phyloP scores from a whole-genome alignment of 2,329 filamentous ascomycete genomes.

The Paramyrothecium roridum region DNA sequence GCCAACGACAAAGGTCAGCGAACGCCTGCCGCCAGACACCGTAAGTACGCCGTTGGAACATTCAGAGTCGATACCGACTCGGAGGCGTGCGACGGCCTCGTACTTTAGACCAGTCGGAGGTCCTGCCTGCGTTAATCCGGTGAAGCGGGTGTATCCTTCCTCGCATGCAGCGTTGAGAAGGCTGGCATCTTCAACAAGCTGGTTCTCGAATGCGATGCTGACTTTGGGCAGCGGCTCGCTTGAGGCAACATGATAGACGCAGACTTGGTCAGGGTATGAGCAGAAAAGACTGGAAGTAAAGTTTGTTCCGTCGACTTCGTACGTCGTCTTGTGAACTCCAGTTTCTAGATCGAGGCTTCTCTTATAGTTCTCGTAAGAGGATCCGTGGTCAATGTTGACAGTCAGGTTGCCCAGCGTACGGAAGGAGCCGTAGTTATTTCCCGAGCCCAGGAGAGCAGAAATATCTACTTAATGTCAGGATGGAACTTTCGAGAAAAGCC shows the following conservation, averaged over 20 bases:
- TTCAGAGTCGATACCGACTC: slow-evolving; percentile 12
- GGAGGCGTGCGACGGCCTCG: slow-evolving; percentile 27
- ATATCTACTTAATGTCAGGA: slow-evolving; percentile 6
- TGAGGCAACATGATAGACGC: slow-evolving; percentile 11
- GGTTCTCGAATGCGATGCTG: slow-evolving; percentile 38
- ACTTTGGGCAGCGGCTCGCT: slow-evolving; percentile 32
- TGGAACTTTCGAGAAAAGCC: neutral
- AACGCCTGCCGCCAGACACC: neutral
- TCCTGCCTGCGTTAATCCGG: slow-evolving; percentile 33
- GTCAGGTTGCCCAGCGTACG: slow-evolving; percentile 13
- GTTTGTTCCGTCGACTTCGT: slow-evolving; percentile 3
- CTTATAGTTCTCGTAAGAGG: slow-evolving; percentile 6
- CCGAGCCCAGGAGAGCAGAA: slow-evolving; percentile 7
- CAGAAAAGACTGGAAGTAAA: slow-evolving; percentile 33
- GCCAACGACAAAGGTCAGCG: slow-evolving; percentile 35
- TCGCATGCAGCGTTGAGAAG: slow-evolving; percentile 20
- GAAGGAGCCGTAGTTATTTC: slow-evolving; percentile 11
- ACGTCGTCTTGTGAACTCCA: slow-evolving; percentile 5
- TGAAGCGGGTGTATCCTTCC: slow-evolving; percentile 23
- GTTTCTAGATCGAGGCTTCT: slow-evolving; percentile 9
- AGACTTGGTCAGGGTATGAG: slow-evolving; percentile 36
- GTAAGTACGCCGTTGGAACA: neutral
- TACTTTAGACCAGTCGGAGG: slow-evolving; percentile 42
- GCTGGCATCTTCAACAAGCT: slow-evolving; percentile 12
- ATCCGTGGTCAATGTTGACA: slow-evolving; percentile 7